A percentile compares a stretch with the other conserved stretches of the same genome.
These are phyloP conservation scores for Cymbidium sinense DNA, from an alignment of 106 monocot species.

Conservation along the genomic window DNA sequence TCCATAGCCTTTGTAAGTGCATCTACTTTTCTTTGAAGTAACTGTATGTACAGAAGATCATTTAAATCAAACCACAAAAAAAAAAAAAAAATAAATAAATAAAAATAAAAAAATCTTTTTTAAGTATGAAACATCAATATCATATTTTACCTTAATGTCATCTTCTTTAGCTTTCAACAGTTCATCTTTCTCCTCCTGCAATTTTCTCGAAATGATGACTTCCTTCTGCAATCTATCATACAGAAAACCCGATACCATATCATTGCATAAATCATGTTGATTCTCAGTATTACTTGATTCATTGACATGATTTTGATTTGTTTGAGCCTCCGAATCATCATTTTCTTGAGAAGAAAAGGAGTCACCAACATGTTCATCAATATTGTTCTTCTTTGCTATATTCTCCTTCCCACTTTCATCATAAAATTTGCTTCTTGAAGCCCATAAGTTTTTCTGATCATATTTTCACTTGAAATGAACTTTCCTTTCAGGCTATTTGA, in stretches of 20 bases:
- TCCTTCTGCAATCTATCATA: constrained; percentile 50
- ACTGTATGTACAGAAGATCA: constrained; percentile 12
- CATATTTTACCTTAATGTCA: constrained; percentile 36
- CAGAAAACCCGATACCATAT: constrained; percentile 40
- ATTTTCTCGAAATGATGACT: constrained; percentile 31
- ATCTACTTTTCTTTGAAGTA: constrained; percentile 28
- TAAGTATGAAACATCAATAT: neutral
- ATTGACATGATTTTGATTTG: neutral
- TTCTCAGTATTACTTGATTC: constrained; percentile 5
- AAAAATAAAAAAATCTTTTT: neutral
- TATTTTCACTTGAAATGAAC: constrained; percentile 14
- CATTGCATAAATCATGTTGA: constrained; percentile 9
- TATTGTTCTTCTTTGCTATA: constrained; percentile 7
- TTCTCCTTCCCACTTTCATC: constrained; percentile 39
- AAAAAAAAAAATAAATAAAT: neutral
- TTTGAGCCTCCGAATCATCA: constrained; percentile 5
- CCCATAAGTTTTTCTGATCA: constrained; percentile 25
- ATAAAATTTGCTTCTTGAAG: constrained; percentile 23
- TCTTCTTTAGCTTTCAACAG: constrained; percentile 26
- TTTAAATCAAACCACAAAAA: no score
- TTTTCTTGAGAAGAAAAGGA: constrained; percentile 1
- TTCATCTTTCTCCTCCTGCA: constrained; percentile 25
- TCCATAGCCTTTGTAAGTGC: constrained; percentile 27
- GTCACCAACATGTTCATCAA: neutral
- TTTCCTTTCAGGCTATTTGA: constrained; percentile 19